A percentile compares a stretch with the other conserved stretches of the same genome.
These are phyloP conservation scores for Scleroderma citrinum DNA, from an alignment of 768 basidiomycete genomes.

Conservation along the genomic window DNA sequence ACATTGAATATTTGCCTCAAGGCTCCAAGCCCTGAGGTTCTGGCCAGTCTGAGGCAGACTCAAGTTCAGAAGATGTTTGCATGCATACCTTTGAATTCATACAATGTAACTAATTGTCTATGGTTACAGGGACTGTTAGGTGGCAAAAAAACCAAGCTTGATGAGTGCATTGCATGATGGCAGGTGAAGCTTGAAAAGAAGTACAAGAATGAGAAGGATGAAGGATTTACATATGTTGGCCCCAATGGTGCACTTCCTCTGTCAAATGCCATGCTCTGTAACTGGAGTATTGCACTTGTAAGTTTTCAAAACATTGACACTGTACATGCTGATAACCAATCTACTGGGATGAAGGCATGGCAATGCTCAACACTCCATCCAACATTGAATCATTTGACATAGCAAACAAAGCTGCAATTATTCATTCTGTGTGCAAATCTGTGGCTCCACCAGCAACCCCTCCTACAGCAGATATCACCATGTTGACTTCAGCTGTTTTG, in stretches of 20 bases:
- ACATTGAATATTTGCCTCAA: slow-evolving; percentile 2
- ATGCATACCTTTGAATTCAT: no score
- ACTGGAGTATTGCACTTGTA: no score
- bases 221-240: slow-evolving; percentile 3
- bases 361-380: neutral
- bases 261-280: no score
- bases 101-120: no score
- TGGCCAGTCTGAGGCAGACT: no score
- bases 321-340: no score
- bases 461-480: neutral
- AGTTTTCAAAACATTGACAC: no score
- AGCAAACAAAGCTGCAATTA: neutral
- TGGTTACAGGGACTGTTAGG: no score
- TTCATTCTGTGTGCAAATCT: neutral
- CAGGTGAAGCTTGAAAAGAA: neutral
- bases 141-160: neutral
- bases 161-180: neutral
- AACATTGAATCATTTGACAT: slow-evolving; percentile 6
- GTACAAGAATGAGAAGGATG: slow-evolving; percentile 6
- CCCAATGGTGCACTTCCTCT: neutral
- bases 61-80: no score
- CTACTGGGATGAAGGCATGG: slow-evolving; percentile 7
- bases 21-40: no score
- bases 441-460: neutral
- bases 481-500: slow-evolving; percentile 2